Conservation (phyloP, 2,329 filamentous ascomycete genomes). For the Talaromyces sp. region DNA sequence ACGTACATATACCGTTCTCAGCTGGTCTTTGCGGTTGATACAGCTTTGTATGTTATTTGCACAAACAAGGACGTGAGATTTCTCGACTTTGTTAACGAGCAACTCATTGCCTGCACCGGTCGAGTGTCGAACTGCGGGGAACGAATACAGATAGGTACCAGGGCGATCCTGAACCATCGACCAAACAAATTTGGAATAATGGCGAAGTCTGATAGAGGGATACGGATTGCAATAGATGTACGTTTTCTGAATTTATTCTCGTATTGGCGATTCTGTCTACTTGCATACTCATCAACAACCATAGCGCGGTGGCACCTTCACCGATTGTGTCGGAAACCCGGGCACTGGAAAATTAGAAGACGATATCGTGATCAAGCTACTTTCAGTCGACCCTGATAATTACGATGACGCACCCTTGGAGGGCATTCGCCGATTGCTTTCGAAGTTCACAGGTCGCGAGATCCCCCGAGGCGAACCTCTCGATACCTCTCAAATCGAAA, state of each 20-base stretch:
- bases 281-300: constrained; percentile 9
- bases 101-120: neutral
- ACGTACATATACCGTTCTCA: neutral
- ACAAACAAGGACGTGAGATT: neutral
- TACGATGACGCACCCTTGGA: constrained; percentile 89
- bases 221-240: constrained; percentile 22
- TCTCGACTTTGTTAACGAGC: neutral
- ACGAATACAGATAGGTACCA: neutral
- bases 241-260: too few species aligned
- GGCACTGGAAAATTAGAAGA: constrained; percentile 65
- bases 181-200: constrained; percentile 1
- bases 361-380: constrained; percentile 79
- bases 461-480: constrained; percentile 76
- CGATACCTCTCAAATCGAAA: constrained; percentile 80
- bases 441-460: constrained; percentile 68
- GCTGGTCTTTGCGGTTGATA: neutral
- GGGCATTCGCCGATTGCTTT: constrained; percentile 82
- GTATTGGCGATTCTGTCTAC: too few species aligned
- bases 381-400: constrained; percentile 86
- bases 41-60: neutral
- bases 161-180: neutral
- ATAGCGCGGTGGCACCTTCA: constrained; percentile 22
- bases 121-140: neutral
- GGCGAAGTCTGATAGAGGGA: constrained; percentile 11
- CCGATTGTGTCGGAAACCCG: constrained; percentile 38